Base-by-base conservation (phyloP, 202 grass and related monocot species). In the Carex arenaria region DNA sequence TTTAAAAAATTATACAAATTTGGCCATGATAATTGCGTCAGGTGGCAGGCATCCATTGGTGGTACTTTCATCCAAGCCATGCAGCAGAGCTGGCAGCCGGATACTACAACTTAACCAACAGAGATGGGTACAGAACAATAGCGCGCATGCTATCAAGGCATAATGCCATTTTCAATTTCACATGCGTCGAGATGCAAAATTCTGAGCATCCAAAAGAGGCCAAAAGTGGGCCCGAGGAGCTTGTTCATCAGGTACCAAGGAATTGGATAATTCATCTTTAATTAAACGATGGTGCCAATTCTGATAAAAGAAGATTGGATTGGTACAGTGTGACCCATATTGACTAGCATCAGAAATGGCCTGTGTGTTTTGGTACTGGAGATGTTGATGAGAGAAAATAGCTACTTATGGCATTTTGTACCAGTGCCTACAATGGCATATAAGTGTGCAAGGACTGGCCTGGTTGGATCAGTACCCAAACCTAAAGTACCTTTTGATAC, bases 21-120 rank as follows among this genome's bases (percentile, higher is more conserved):
- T 77, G 23, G n/a, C 52, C n/a, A 11, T 72, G 69, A 72, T 77
- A 32, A 68, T 68, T 82, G 13, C 40, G 9, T 49, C 80, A 98
- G 92, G 59, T 98, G 45, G 88, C 95, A 36, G 92, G 95, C 40
- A 93, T 95, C 71, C 95, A 95, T 82, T 95, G 95, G 95, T 98
- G 95, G 95, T 98, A 98, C 51, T 91, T 14, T 30, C 90, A 90
- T 89, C 92, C 93, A 32, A 98, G 84, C 87, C 95, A 98, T 22
- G 95, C 95, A 84, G 95, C 92, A 49, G 92, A 98, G 89, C 89
- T 98, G 43, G 92, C 90, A 34, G 86, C 95, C 0, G 92, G 92
- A 63, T 98, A 95, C 82, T 92, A 98, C 87, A 93, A 95, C 72
- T 85, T 93, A 66, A 92, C 87, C 74, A 64, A 91, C 40, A 89